Evolutionary conservation across 352 stramenopile species (phyloP).

Genomic region (Phytophthora capsici): DNA sequence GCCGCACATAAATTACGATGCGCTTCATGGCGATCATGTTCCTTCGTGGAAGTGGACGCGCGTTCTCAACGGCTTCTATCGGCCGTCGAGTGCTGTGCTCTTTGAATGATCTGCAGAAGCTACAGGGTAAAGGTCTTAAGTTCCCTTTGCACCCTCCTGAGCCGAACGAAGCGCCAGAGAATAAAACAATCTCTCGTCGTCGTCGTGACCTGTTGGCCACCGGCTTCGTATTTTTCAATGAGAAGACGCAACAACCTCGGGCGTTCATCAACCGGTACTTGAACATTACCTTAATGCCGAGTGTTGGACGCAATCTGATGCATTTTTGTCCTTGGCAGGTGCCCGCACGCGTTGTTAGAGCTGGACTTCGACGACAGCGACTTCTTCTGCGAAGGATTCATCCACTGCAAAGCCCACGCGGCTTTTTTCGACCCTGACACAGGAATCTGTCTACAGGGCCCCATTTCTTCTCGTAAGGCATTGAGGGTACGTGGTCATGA

Average conservation of each 20-base stretch:
- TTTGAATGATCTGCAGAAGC: slow-evolving; percentile 48
- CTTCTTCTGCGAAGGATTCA: slow-evolving; percentile 81
- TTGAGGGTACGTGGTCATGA: slow-evolving; percentile 37
- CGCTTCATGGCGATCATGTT: slow-evolving; percentile 13
- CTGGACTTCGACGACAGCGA: slow-evolving; percentile 83
- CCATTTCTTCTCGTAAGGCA: slow-evolving; percentile 45
- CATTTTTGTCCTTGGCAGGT: slow-evolving; percentile 35
- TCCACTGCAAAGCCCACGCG: slow-evolving; percentile 84
- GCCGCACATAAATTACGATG: slow-evolving; percentile 15
- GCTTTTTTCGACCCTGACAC: slow-evolving; percentile 84
- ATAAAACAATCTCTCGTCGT: too few relatives aligned
- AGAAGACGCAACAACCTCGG: slow-evolving; percentile 46
- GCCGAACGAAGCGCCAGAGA: slow-evolving; percentile 2
- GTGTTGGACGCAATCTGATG: slow-evolving; percentile 1
- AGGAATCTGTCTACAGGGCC: slow-evolving; percentile 69
- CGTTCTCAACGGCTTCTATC: slow-evolving; percentile 22
- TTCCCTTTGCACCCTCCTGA: slow-evolving; percentile 48
- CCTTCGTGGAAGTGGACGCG: slow-evolving; percentile 21
- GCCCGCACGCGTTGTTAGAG: slow-evolving; percentile 74
- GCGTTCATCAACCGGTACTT: slow-evolving; percentile 65
- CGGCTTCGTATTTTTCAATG: slow-evolving; percentile 72
- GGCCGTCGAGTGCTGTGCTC: slow-evolving; percentile 61
- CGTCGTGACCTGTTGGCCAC: slow-evolving; percentile 46
- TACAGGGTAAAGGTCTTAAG: slow-evolving; percentile 61
- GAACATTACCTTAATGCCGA: not conserved